Evolutionary conservation across 148 eudicot species (phyloP), one percentile per base, ranked within the genome.

Genomic region (Silene conica): DNA sequence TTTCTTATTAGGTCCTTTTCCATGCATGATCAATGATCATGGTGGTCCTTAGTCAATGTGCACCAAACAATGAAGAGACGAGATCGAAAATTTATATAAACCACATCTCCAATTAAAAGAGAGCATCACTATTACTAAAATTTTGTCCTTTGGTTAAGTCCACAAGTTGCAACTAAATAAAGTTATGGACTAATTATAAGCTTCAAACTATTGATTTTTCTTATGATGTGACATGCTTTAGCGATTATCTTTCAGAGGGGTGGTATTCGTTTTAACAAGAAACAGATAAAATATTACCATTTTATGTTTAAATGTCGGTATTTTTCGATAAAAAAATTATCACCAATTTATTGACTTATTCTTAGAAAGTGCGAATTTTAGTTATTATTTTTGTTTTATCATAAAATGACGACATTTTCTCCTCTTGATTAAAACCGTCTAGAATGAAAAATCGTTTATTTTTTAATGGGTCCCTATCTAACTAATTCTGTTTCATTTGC

Each of bases 161-260:
- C 68, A 64, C 68, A 14, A 64, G 46, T 64, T 64, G 20, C 45
- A 64, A 64, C 20, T 28, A 5, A 16, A 64, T 28, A 28, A 31
- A 28, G 46, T 64, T 2, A 11, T 26, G 55, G 55, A 50, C 55
- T 50, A 50, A 6, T n/a, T n/a, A n/a, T 48, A 54, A 65, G 77
- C 71, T 66, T 74, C 38, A 50, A 54, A 74, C 54, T 28, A 64
- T 74, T 74, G 77, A 70, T 20, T 52, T 28, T 54, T 48, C n/a
- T n/a, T 46, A 3, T 4, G 71, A 74, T 66, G 45, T 54, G 71
- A 65, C 58, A 26, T 55, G 28, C n/a, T n/a, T n/a, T n/a, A n/a
- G n/a, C n/a, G n/a, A n/a, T n/a, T n/a, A n/a, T n/a, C n/a, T n/a
- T n/a, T 26, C 1, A 26, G 2, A 26, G 1, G 28, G 28, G 28